These are phyloP conservation scores for Ophiocordyceps unilateralis DNA, from an alignment of 2,329 filamentous ascomycete genomes.

Conservation along the genomic window DNA sequence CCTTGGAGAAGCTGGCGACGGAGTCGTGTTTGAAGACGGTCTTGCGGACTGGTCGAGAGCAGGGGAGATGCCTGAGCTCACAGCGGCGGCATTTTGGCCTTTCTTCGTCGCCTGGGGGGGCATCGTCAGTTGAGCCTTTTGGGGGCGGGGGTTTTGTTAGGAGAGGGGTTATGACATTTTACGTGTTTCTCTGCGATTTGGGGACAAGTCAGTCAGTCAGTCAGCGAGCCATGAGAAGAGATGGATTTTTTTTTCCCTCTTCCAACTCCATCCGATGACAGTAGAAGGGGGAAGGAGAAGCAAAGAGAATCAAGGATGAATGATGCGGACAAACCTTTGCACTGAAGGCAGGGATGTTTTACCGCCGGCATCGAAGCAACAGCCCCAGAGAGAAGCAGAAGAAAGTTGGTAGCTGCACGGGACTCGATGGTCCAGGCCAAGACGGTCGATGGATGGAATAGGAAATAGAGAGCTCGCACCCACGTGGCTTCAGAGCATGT, in stretches of 20 bases:
- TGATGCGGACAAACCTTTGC: conserved; percentile 13
- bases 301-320: neutral
- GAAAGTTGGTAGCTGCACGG: too few species aligned
- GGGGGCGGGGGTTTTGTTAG: too few species aligned
- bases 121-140: too few species aligned
- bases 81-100: conserved; percentile 19
- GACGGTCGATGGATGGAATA: too few species aligned
- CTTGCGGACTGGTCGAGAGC: conserved; percentile 15
- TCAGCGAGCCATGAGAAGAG: too few species aligned
- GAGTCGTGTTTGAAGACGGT: conserved; percentile 20
- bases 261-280: too few species aligned
- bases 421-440: too few species aligned
- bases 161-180: conserved; percentile 11
- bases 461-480: too few species aligned
- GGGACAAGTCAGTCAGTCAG: too few species aligned
- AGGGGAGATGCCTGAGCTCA: conserved; percentile 14
- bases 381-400: neutral
- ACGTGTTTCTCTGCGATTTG: conserved; percentile 15
- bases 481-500: too few species aligned
- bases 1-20: conserved; percentile 13
- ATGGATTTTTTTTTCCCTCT: neutral
- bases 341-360: conserved; percentile 17
- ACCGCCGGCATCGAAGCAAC: conserved; percentile 11
- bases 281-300: too few species aligned
- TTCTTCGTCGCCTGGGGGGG: conserved; percentile 17